A percentile compares a stretch with the other conserved stretches of the same genome.
These are phyloP conservation scores for Colletotrichum filicis DNA, from an alignment of 2,329 filamentous ascomycete genomes.

Conservation along the genomic window DNA sequence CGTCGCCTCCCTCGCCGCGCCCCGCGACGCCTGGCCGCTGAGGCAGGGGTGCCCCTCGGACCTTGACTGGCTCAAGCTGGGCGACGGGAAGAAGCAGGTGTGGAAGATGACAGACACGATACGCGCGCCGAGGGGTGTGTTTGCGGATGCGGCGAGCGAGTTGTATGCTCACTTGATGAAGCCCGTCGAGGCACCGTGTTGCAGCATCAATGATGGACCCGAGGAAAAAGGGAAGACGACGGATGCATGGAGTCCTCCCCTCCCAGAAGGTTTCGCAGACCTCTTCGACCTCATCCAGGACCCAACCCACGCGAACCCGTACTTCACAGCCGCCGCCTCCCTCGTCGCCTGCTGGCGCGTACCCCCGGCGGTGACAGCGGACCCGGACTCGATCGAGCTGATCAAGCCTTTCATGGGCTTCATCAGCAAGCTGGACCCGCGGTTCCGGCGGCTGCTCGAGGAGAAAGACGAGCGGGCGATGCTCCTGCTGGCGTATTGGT, in stretches of 20 bases:
- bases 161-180: constrained; percentile 29
- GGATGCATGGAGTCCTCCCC: constrained; percentile 16
- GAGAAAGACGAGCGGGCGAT: constrained; percentile 64
- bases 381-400: background rate
- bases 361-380: background rate
- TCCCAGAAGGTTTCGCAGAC: constrained; percentile 46
- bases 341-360: background rate
- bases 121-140: constrained; percentile 56
- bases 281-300: constrained; percentile 42
- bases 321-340: constrained; percentile 43
- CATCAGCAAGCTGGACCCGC: constrained; percentile 54
- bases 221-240: background rate
- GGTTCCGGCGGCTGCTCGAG: constrained; percentile 57
- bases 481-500: constrained; percentile 68
- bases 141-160: constrained; percentile 44
- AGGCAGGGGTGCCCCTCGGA: constrained; percentile 53
- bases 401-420: constrained; percentile 59
- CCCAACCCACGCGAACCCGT: constrained; percentile 42
- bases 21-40: constrained; percentile 67
- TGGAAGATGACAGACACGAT: constrained; percentile 62
- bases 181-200: background rate
- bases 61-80: constrained; percentile 69
- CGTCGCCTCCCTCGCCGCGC: constrained; percentile 49
- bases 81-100: constrained; percentile 64
- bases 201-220: constrained; percentile 32